Percentiles rank a stretch among this genome's conserved stretches.
Conservation (phyloP, 129 eudicot genomes). For the Flaveria brownii region DNA sequence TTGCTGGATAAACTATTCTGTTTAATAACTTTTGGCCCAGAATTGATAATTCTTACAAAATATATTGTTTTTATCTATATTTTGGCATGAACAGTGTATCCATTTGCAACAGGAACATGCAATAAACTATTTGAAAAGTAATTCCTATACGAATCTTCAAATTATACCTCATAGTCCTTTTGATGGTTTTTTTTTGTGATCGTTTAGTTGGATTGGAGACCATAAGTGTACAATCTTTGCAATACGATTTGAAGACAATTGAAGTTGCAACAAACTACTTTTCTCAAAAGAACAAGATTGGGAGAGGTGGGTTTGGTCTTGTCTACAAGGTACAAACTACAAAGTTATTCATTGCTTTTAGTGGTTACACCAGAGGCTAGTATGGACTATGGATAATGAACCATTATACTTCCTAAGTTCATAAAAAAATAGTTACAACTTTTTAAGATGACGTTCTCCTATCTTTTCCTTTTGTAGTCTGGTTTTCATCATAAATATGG, state of each 20-base stretch:
- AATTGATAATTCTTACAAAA: not conserved
- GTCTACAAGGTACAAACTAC: constrained; percentile 47
- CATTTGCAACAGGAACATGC: not conserved
- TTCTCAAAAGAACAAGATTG: constrained; percentile 36
- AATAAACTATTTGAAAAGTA: not conserved
- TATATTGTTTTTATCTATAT: not conserved
- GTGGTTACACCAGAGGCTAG: not conserved
- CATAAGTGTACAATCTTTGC: constrained; percentile 31
- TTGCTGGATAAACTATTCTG: not conserved
- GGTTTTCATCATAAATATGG: not conserved
- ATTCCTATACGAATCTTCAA: not conserved
- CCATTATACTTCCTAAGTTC: not conserved
- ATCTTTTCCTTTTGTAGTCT: not conserved
- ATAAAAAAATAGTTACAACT: not conserved
- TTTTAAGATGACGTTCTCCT: not conserved
- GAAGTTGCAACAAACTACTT: constrained; percentile 38
- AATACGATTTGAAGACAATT: constrained; percentile 39
- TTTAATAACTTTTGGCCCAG: not conserved
- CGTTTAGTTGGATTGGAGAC: constrained; percentile 30
- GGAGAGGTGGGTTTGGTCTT: constrained; percentile 47
- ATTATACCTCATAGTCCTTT: not conserved
- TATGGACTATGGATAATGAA: not conserved
- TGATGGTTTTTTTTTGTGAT: constrained; percentile 2
- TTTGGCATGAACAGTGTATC: not conserved
- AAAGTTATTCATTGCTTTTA: not conserved